These are phyloP conservation scores for Cladosporium sp. DNA, from an alignment of 2,329 filamentous ascomycete species.

Conservation along the genomic window DNA sequence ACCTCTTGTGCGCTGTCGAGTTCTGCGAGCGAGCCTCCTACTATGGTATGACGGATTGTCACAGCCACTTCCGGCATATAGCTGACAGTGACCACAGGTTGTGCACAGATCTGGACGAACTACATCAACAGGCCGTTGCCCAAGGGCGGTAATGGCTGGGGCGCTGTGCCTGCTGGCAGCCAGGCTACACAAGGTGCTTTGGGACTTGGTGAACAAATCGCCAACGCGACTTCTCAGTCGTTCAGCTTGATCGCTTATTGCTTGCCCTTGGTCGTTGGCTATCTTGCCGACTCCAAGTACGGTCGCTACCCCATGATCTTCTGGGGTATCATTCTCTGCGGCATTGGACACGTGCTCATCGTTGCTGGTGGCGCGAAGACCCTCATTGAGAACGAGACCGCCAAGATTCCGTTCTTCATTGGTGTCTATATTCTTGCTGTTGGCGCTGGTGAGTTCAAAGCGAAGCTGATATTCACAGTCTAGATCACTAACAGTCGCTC, in stretches of 20 bases:
- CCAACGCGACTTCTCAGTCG: slow-evolving; percentile 50
- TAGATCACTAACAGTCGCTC: slow-evolving; percentile 45
- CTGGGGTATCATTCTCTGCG: slow-evolving; percentile 19
- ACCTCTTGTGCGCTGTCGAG: slow-evolving; percentile 54
- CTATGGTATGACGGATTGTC: slow-evolving; percentile 41
- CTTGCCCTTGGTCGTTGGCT: slow-evolving; percentile 43
- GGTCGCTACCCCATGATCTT: slow-evolving; percentile 20
- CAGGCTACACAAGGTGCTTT: slow-evolving; percentile 50
- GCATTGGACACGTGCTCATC: slow-evolving; percentile 19
- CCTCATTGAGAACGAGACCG: slow-evolving; percentile 12
- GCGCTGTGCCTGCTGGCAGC: slow-evolving; percentile 26
- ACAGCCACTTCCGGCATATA: too few species aligned
- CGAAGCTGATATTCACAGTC: slow-evolving; percentile 55
- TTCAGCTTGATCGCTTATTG: slow-evolving; percentile 47
- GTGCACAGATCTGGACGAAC: slow-evolving; percentile 47
- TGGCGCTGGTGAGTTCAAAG: slow-evolving; percentile 73
- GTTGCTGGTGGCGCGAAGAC: slow-evolving; percentile 51
- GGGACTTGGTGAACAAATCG: slow-evolving; percentile 50
- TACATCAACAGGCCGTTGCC: slow-evolving; percentile 58
- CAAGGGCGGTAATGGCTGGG: slow-evolving; percentile 29
- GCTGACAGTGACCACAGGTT: slow-evolving; percentile 27
- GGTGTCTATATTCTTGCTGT: slow-evolving; percentile 51
- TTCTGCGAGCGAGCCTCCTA: slow-evolving; percentile 58
- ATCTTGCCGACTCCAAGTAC: slow-evolving; percentile 18
- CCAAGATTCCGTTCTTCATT: slow-evolving; percentile 46